Evolutionary conservation across 1,284 basidiomycete genomes (phyloP).

Genomic region (Tilletia horrida): DNA sequence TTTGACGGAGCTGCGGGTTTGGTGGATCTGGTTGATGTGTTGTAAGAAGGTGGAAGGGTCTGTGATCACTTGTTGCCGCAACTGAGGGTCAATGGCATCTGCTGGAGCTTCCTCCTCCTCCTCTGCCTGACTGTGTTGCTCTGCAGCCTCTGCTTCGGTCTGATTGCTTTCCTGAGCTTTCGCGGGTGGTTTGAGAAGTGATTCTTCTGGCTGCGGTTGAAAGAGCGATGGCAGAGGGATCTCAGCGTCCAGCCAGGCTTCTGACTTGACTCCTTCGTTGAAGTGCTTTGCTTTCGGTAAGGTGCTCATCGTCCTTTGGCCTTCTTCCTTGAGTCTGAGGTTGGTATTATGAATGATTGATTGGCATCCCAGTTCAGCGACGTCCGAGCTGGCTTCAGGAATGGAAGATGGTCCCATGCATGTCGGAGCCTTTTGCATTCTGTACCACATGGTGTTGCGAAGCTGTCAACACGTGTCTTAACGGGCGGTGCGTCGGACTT

Average conservation of each 20-base stretch:
- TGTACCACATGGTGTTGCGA: too few species aligned
- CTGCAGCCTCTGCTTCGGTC: background rate
- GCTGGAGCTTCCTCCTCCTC: background rate
- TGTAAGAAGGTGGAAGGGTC: background rate
- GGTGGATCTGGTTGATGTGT: background rate
- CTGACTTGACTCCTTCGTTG: constrained; percentile 8
- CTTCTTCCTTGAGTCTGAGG: too few species aligned
- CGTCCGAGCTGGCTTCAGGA: too few species aligned
- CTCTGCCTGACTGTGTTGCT: background rate
- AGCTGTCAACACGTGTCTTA: too few species aligned
- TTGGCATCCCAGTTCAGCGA: too few species aligned
- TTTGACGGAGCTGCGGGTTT: background rate
- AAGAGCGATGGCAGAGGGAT: constrained; percentile 14
- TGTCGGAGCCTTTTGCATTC: too few species aligned
- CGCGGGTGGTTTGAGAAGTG: background rate
- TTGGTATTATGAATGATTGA: too few species aligned
- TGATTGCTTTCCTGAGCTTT: background rate
- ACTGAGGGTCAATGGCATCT: constrained; percentile 1
- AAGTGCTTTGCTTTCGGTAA: constrained; percentile 1
- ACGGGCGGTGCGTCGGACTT: too few species aligned
- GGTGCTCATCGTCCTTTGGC: background rate
- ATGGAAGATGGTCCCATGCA: too few species aligned
- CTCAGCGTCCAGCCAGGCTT: constrained; percentile 16
- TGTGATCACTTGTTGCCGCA: background rate
- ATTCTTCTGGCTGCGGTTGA: background rate